Base-by-base conservation (phyloP, 2,329 filamentous ascomycete genomes). In the Hypoxylon sp. region DNA sequence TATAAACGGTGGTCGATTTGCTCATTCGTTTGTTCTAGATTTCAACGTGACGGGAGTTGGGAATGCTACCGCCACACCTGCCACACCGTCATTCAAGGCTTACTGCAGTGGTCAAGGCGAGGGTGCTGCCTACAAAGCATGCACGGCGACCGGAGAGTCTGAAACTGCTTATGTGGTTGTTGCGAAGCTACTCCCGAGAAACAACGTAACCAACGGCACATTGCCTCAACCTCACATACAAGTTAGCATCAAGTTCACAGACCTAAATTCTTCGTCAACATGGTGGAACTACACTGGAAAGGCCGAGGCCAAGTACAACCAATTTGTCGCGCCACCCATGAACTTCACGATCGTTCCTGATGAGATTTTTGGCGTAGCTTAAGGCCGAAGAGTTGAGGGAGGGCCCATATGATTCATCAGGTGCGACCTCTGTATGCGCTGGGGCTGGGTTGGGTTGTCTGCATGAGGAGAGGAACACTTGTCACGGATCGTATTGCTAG, bases 201-300 rank as follows among this genome's bases (percentile, higher is more conserved):
- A 67, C 23, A 62, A 39, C 48, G 56, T 67, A 2, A 51, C 65
- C 52, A 69, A 68, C 45, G 66, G 39, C 47, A 70, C 66, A 14
- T 62, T 56, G 3, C 48, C 41, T 14, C 54, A 29, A 25, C 74
- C 74, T 25, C 67, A 66, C 19, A 75, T 78, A 51, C 73, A 78
- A 59, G 74, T 78, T 27, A 77, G 74, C 57, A 59, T 77, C 19
- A 61, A 70, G 60, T 76, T 74, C 53, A 73, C 70, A 32, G 75
- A 78, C 55, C 63, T 77, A 27, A 45, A 74, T 8, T 56, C 53
- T 4, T 30, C 63, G 67, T 66, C 70, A 14, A 74, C 72, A 5
- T 76, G 71, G 71, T 78, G 74, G 74, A 78, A 78, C 70, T 77
- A 72, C 62, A 78, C 75, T 8, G 75, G 75, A 37, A 67, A 74